Percentiles rank a stretch among this genome's conserved stretches.
These are phyloP conservation scores for Amphichorda felina DNA, from an alignment of 2,329 filamentous ascomycete genomes.

Conservation along the genomic window DNA sequence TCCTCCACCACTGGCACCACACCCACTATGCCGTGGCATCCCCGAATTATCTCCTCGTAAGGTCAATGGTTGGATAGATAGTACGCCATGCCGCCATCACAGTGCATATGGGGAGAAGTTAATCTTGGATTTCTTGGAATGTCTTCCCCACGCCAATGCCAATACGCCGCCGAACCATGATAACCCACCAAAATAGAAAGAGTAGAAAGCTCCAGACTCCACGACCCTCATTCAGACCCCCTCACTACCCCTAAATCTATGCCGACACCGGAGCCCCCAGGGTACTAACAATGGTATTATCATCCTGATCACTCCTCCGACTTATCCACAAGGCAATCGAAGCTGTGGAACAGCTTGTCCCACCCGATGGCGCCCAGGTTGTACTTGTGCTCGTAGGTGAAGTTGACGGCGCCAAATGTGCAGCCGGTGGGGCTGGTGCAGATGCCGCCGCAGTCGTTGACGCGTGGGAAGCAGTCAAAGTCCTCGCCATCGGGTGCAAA, in stretches of 20 bases:
- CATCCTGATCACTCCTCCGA: not conserved
- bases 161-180: too few species aligned
- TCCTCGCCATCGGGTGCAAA: conserved; percentile 37
- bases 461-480: conserved; percentile 35
- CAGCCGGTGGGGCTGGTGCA: conserved; percentile 41
- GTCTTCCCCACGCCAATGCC: too few species aligned
- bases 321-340: conserved; percentile 16
- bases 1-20: too few species aligned
- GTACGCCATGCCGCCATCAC: too few species aligned
- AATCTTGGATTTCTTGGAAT: too few species aligned
- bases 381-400: conserved; percentile 31
- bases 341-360: conserved; percentile 24
- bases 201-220: too few species aligned
- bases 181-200: too few species aligned
- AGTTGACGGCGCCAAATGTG: conserved; percentile 36
- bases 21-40: not conserved
- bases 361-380: conserved; percentile 32
- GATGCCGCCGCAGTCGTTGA: conserved; percentile 24
- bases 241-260: too few species aligned
- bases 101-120: too few species aligned
- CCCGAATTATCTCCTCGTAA: not conserved
- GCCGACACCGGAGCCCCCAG: too few species aligned
- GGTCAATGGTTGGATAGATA: not conserved
- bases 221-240: too few species aligned
- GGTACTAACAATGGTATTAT: too few species aligned